A percentile compares a stretch with the other conserved stretches of the same genome.
Conservation (phyloP, 2,329 filamentous ascomycete genomes). For the Trichoderma sp. region DNA sequence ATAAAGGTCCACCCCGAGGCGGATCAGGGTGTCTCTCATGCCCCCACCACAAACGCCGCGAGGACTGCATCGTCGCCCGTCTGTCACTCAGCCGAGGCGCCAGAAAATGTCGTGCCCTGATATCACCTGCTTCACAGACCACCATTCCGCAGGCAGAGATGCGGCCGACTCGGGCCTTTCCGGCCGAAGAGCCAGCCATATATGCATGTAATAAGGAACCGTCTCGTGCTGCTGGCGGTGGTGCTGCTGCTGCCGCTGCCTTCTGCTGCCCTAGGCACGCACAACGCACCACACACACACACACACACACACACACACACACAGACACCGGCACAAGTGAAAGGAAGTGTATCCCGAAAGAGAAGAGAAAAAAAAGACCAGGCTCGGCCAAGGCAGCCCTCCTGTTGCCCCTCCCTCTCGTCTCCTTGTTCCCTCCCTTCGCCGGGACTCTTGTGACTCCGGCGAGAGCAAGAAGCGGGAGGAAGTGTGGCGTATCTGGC, state of each 20-base stretch:
- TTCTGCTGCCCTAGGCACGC: constrained; percentile 17
- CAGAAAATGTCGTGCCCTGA: constrained; percentile 18
- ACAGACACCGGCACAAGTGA: constrained; percentile 16
- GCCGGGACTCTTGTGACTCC: constrained; percentile 18
- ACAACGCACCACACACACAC: not conserved
- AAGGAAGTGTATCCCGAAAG: constrained; percentile 19
- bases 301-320: constrained; percentile 9
- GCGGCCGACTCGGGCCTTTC: constrained; percentile 28
- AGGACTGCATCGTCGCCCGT: constrained; percentile 26
- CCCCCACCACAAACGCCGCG: constrained; percentile 11
- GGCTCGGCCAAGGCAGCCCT: constrained; percentile 19
- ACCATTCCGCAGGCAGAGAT: constrained; percentile 24
- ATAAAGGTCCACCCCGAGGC: constrained; percentile 16
- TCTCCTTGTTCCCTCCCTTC: constrained; percentile 22
- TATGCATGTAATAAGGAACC: constrained; percentile 28
- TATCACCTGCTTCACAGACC: constrained; percentile 23
- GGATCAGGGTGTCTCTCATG: constrained; percentile 24
- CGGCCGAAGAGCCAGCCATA: constrained; percentile 18
- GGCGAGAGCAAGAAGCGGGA: constrained; percentile 1
- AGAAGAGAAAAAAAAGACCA: constrained; percentile 12
- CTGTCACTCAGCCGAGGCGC: constrained; percentile 23
- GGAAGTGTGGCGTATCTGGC: constrained; percentile 27
- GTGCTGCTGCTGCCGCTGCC: not conserved
- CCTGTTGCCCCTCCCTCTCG: not conserved
- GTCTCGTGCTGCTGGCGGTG: not conserved